phyloP scores from a whole-genome alignment of 257 asterid species.

The Fraxinus pennsylvanica region DNA sequence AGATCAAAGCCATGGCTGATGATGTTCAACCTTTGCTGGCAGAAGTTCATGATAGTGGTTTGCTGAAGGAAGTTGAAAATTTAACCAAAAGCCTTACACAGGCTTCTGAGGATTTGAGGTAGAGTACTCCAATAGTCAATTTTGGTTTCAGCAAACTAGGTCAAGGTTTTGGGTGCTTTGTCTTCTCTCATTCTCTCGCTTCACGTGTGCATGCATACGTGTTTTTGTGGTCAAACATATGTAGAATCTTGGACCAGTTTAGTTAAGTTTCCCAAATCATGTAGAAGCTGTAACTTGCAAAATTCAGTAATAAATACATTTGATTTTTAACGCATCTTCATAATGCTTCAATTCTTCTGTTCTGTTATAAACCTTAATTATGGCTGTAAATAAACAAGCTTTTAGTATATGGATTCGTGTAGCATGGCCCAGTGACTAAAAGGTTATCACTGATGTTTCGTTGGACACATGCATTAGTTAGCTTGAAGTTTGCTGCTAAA shows the following conservation, averaged over 20 bases:
- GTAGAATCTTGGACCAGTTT: neutral
- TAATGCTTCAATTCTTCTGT: conserved; percentile 12
- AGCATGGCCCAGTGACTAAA: neutral
- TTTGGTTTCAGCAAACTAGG: neutral
- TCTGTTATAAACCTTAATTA: neutral
- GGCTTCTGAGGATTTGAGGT: conserved; percentile 93
- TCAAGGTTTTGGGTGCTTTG: neutral
- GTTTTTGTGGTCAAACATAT: neutral
- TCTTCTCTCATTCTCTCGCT: neutral
- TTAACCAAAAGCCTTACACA: conserved; percentile 87
- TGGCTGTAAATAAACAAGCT: neutral
- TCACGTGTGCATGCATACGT: neutral
- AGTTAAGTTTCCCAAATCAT: neutral
- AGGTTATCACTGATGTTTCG: neutral
- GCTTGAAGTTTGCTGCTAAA: neutral
- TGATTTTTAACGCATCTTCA: neutral
- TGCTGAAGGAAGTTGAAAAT: conserved; percentile 83
- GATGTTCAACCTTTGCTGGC: conserved; percentile 86
- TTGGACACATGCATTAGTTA: neutral
- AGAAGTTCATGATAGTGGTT: conserved; percentile 82
- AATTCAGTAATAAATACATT: neutral
- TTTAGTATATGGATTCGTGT: neutral
- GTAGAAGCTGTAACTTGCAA: neutral
- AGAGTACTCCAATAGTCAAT: conserved; percentile 13
- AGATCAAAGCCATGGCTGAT: conserved; percentile 94